Base-by-base conservation (phyloP, 306 rosid species). In the Carpinus fangiana region DNA sequence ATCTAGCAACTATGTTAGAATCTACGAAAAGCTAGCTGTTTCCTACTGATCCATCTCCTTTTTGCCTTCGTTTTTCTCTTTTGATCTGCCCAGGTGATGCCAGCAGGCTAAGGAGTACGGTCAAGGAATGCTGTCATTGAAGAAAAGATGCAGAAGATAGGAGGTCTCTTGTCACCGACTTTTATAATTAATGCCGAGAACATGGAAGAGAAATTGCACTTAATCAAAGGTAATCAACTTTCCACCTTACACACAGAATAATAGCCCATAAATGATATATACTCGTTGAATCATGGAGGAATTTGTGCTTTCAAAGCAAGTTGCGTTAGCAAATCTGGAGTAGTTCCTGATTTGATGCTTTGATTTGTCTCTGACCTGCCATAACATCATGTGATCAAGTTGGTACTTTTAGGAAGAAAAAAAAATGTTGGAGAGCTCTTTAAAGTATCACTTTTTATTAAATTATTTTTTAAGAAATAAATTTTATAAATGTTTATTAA, bases 351-450 rank as follows among this genome's bases (percentile, higher is more conserved):
- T 82, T 36, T 80, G 56, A 82, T 61, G 61, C 73, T 73, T 65
- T 73, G 21, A 71, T 20, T 47, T 79, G 78, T 82, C 65, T 81
- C 73, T 31, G 55, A 59, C 70, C 68, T 67, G 65, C 82, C 51
- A 21, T 80, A 61, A 76, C 67, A 52, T 76, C 81, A 70, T 80
- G 76, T 79, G 84, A 84, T 75, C 86, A 82, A 84, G 86, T 41
- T 41, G 8, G 5, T 41, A 31, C 34, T 31, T 31, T 31, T 31
- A 2, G 3, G 34, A 31, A 2, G 3, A 2, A 31, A 31, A 31
- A 28, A 31, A 31, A 31, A 31, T 31, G 34, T 31, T 31, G 2
- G 34, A 31, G 34, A 31, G 34, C 34, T 31, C 34, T 31, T 31
- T 2, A 31, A 31, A 31, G 34, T 31, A 31, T 31, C 2, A 31